These are phyloP conservation scores for Aspergillus uvarum DNA, from an alignment of 2,329 filamentous ascomycete genomes.

Conservation along the genomic window DNA sequence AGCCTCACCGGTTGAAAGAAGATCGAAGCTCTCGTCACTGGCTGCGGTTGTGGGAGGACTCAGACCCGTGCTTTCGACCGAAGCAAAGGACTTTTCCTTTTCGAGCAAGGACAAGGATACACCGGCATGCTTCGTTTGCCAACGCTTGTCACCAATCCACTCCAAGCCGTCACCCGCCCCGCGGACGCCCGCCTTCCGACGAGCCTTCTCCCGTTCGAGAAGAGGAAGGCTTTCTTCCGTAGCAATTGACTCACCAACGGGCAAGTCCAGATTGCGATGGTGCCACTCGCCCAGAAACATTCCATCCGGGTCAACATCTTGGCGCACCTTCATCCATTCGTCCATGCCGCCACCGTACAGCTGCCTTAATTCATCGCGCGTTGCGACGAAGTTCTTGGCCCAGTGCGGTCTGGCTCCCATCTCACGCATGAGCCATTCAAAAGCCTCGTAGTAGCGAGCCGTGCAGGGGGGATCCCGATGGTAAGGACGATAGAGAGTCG, in stretches of 20 bases:
- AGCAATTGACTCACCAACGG: conserved; percentile 16
- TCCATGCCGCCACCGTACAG: conserved; percentile 70
- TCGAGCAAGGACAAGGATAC: conserved; percentile 11
- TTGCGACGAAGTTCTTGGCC: conserved; percentile 81
- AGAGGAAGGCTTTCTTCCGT: conserved; percentile 33
- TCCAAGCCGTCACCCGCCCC: conserved; percentile 43
- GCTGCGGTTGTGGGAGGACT: conserved; percentile 42
- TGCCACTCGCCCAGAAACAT: conserved; percentile 94
- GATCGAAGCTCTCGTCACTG: conserved; percentile 51
- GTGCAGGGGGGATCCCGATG: conserved; percentile 72
- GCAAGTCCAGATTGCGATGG: conserved; percentile 61
- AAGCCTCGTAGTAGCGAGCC: conserved; percentile 79
- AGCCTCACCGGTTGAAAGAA: conserved; percentile 45
- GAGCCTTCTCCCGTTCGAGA: conserved; percentile 45
- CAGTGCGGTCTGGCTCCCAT: conserved; percentile 81
- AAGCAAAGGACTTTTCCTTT: conserved; percentile 11
- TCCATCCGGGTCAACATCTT: conserved; percentile 72
- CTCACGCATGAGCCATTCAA: conserved; percentile 87
- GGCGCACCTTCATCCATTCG: conserved; percentile 67
- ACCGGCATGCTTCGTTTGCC: conserved; percentile 19
- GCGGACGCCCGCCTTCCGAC: conserved; percentile 26
- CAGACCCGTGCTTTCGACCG: conserved; percentile 19
- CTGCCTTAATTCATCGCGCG: conserved; percentile 59
- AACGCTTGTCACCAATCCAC: conserved; percentile 41
- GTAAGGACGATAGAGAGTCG: conserved; percentile 84